Conservation (phyloP, 345 rosid genomes). For the Eucalyptus tenuipes region DNA sequence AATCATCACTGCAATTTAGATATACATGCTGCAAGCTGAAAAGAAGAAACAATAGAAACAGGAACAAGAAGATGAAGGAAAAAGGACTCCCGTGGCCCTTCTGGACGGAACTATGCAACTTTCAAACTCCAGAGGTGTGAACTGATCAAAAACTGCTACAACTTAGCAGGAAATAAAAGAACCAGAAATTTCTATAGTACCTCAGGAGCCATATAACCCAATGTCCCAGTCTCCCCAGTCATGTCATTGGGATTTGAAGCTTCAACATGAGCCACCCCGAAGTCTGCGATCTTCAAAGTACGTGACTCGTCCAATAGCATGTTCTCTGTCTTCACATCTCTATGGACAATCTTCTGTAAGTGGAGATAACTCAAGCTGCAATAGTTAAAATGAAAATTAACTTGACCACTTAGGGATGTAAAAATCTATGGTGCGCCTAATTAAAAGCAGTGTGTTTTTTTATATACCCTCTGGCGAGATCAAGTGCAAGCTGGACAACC, state of each 20-base stretch:
- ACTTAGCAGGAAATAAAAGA: background rate
- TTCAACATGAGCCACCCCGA: constrained; percentile 96
- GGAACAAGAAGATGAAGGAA: background rate
- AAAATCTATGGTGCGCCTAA: background rate
- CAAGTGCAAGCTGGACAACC: constrained; percentile 85
- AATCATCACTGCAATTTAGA: background rate
- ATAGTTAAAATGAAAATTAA: background rate
- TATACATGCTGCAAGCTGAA: background rate
- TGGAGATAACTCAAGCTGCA: constrained; percentile 88
- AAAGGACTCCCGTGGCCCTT: background rate
- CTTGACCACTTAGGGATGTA: background rate
- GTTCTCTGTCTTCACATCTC: constrained; percentile 99
- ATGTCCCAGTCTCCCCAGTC: constrained; percentile 99
- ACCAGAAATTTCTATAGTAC: constrained; percentile 8
- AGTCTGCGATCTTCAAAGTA: constrained; percentile 85
- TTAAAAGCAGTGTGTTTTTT: background rate
- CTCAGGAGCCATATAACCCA: constrained; percentile 99
- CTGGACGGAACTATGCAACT: background rate
- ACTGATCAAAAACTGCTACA: background rate
- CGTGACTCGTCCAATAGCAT: constrained; percentile 87
- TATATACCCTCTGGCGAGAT: constrained; percentile 87
- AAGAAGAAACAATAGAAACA: background rate
- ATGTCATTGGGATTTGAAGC: constrained; percentile 98
- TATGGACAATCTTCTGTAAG: constrained; percentile 87
- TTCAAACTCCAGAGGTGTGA: background rate